phyloP scores from a whole-genome alignment of 73 alveolate species.

The Symbiodinium natans region DNA sequence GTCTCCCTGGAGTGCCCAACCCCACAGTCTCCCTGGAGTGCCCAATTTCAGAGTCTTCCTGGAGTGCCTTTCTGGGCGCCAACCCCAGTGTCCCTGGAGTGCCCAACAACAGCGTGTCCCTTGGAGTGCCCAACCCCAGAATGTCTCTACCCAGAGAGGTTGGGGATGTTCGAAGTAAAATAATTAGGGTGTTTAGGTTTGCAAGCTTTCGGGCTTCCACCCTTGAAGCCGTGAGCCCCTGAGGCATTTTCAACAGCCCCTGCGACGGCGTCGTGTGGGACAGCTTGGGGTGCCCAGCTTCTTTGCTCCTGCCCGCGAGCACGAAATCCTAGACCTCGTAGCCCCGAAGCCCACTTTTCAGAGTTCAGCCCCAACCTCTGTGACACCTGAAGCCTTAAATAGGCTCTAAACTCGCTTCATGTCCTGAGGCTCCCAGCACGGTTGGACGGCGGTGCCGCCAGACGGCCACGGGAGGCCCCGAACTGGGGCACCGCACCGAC shows the following conservation, averaged over 20 bases:
- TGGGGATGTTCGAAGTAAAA: neutral
- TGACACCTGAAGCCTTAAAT: neutral
- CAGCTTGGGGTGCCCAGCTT: neutral
- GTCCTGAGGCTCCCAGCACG: neutral
- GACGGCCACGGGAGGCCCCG: too few species aligned
- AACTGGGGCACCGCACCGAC: too few species aligned
- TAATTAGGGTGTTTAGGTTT: neutral
- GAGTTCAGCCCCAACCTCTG: neutral
- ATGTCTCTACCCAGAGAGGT: neutral
- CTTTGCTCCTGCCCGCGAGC: neutral
- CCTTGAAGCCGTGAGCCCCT: neutral
- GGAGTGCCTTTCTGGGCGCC: neutral
- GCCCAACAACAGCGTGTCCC: neutral
- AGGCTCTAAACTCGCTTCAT: too few species aligned
- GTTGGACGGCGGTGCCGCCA: too few species aligned
- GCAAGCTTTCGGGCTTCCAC: neutral
- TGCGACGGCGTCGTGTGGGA: constrained; percentile 83
- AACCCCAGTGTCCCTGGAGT: neutral
- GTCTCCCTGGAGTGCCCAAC: too few species aligned
- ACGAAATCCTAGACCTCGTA: neutral
- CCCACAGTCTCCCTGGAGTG: too few species aligned
- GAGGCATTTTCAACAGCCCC: constrained; percentile 61
- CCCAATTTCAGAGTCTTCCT: too few species aligned
- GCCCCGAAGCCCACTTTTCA: neutral
- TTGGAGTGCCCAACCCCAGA: neutral